Percentiles rank a stretch among this genome's conserved stretches.
Evolutionary conservation across 202 grass and related monocot genomes (phyloP).

Genomic region (Panicum virgatum): DNA sequence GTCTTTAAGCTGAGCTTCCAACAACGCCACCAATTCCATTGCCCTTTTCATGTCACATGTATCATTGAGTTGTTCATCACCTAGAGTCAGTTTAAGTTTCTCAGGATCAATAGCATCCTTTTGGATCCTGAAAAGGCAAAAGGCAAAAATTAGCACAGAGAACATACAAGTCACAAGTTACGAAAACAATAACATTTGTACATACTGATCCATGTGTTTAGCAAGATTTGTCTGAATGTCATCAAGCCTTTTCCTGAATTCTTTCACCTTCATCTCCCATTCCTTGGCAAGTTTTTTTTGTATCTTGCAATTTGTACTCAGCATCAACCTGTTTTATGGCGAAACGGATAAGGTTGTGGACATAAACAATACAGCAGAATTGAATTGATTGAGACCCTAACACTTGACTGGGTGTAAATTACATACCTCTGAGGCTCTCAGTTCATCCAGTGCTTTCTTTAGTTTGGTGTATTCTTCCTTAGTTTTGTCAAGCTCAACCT

Average conservation of each 20-base stretch:
- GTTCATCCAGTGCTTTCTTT: slow-evolving; percentile 84
- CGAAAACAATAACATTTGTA: slow-evolving; percentile 21
- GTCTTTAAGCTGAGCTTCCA: slow-evolving; percentile 93
- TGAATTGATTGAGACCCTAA: slow-evolving; percentile 11
- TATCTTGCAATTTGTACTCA: slow-evolving; percentile 83
- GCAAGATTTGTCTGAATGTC: slow-evolving; percentile 68
- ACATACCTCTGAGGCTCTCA: slow-evolving; percentile 74
- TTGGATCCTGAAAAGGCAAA: slow-evolving; percentile 67
- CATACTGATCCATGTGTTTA: slow-evolving; percentile 92
- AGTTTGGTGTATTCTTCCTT: slow-evolving; percentile 78
- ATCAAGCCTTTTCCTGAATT: slow-evolving; percentile 71
- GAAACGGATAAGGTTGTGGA: slow-evolving; percentile 8
- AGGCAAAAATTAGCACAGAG: slow-evolving; percentile 5
- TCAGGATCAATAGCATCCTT: slow-evolving; percentile 84
- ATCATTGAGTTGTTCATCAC: slow-evolving; percentile 58
- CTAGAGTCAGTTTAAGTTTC: slow-evolving; percentile 72
- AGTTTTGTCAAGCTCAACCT: slow-evolving; percentile 74
- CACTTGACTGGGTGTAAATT: slow-evolving; percentile 15
- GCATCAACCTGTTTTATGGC: slow-evolving; percentile 66
- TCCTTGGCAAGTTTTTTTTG: slow-evolving; percentile 78
- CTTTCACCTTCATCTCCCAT: slow-evolving; percentile 80
- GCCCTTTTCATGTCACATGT: slow-evolving; percentile 71
- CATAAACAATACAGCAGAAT: slow-evolving; percentile 2
- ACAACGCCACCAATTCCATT: slow-evolving; percentile 80
- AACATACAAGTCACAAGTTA: slow-evolving; percentile 14